Evolutionary conservation across 305 asterid genomes (phyloP), one percentile per base, ranked within the genome.

Genomic region (Rubia tinctorum): DNA sequence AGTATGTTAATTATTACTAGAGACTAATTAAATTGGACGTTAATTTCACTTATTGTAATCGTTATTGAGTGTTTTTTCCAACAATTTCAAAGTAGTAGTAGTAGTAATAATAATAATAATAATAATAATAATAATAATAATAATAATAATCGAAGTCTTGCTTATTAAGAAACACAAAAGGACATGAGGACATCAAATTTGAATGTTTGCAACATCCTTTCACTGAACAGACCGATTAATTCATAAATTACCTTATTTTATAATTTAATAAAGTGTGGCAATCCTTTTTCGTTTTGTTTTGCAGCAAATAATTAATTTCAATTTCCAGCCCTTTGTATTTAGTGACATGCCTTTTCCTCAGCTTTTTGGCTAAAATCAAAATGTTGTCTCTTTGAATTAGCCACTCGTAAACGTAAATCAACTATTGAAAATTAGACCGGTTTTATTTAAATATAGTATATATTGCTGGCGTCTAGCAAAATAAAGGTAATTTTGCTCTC

Each of bases 311-410:
- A 53, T 53, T 53, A 53, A 53, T 70, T 69, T n/a, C 64, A 69
- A 34, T 69, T 55, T 37, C 15, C 40, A 53, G 73, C 51, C 66
- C 60, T 55, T 64, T 64, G 45, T 64, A 64, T 62, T 18, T 37
- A 37, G 53, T 20, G 74, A 71, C 15, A 22, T 43, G 23, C 73
- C 56, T 47, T 76, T 62, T 71, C 58, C 71, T 34, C 39, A 47
- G 59, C 65, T 40, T 64, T 71, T 49, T 70, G 75, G 75, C 59
- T 71, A 76, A 70, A 65, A 64, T 63, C 71, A 51, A 76, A 69
- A 9, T 8, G 14, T 39, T 65, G 64, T 59, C 64, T 70, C 75
- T 51, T 45, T 69, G 75, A 63, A 40, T 66, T 40, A 66, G 34
- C 67, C 75, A 76, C 71, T 76, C 59, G 47, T 30, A 23, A 70